Conservation (phyloP, 345 rosid genomes). For the Turnera subulata region DNA sequence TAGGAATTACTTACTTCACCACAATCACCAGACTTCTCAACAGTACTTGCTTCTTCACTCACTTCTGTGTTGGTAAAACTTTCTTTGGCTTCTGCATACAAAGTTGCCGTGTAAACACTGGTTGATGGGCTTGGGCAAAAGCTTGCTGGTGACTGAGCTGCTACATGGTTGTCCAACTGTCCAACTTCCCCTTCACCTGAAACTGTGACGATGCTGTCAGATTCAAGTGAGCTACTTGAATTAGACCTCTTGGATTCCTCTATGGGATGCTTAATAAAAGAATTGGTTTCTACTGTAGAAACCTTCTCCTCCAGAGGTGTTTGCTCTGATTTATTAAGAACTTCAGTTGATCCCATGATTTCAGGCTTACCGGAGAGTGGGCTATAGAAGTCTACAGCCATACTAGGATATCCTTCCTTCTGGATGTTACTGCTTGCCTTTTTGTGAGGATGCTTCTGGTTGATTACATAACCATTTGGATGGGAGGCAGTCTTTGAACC, state of each 20-base stretch:
- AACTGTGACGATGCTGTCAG: conserved; percentile 34
- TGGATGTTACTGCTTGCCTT: conserved; percentile 4
- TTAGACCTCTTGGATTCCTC: conserved; percentile 34
- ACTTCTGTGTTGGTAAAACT: conserved; percentile 72
- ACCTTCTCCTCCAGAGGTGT: conserved; percentile 18
- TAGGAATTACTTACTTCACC: conserved; percentile 37
- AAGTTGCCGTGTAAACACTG: conserved; percentile 52
- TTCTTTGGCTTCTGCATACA: conserved; percentile 58
- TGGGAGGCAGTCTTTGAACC: conserved; percentile 19
- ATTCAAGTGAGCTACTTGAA: conserved; percentile 36
- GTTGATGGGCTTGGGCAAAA: conserved; percentile 59
- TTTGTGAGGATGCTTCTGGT: conserved; percentile 28
- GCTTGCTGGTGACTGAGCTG: conserved; percentile 36
- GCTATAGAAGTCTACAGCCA: conserved; percentile 28
- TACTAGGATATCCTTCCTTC: conserved; percentile 29
- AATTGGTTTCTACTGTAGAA: conserved; percentile 19
- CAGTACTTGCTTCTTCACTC: conserved; percentile 56
- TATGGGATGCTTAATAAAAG: conserved; percentile 26
- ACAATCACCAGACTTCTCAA: conserved; percentile 38
- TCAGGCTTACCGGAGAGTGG: conserved; percentile 20
- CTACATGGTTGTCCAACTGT: conserved; percentile 27
- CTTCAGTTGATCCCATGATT: conserved; percentile 14
- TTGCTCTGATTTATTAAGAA: conserved; percentile 14
- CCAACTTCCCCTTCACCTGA: conserved; percentile 26
- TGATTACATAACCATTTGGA: conserved; percentile 25